These are phyloP conservation scores for Nicotiana otophora DNA, from an alignment of 257 asterid genomes.

Conservation along the genomic window DNA sequence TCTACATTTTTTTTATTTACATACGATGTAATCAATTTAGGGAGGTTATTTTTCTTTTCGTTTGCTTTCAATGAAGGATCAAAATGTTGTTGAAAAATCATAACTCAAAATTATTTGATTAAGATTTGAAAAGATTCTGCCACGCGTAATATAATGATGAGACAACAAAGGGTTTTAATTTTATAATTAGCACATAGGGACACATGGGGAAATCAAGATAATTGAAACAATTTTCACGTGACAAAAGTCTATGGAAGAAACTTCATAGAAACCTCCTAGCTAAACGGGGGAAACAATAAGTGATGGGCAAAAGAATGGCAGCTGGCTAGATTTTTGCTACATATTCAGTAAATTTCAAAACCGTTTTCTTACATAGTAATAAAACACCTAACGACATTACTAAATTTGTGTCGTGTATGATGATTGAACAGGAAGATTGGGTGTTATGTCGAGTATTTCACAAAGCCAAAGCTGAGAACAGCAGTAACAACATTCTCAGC, in stretches of 20 bases:
- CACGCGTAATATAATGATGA: not conserved
- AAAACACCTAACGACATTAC: not conserved
- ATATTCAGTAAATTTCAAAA: not conserved
- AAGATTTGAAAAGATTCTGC: not conserved
- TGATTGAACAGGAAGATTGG: conserved; percentile 74
- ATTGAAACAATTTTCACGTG: conserved; percentile 9
- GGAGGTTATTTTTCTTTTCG: not conserved
- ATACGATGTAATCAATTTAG: not conserved
- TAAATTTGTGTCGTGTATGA: not conserved
- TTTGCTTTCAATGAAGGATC: not conserved
- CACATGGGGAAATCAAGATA: not conserved
- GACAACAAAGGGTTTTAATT: not conserved
- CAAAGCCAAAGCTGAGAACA: conserved; percentile 48
- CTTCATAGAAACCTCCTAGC: conserved; percentile 20
- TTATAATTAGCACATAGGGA: not conserved
- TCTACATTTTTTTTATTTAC: not conserved
- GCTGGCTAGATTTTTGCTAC: not conserved
- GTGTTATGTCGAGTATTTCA: conserved; percentile 71
- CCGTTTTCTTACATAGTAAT: not conserved
- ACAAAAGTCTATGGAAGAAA: conserved; percentile 24
- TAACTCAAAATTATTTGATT: not conserved
- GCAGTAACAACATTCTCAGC: conserved; percentile 16
- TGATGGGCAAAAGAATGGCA: not conserved
- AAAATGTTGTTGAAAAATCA: not conserved
- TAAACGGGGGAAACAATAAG: not conserved